Evolutionary conservation across 805 yeast genomes (phyloP).

Genomic region (Ascoidea rubescens): DNA sequence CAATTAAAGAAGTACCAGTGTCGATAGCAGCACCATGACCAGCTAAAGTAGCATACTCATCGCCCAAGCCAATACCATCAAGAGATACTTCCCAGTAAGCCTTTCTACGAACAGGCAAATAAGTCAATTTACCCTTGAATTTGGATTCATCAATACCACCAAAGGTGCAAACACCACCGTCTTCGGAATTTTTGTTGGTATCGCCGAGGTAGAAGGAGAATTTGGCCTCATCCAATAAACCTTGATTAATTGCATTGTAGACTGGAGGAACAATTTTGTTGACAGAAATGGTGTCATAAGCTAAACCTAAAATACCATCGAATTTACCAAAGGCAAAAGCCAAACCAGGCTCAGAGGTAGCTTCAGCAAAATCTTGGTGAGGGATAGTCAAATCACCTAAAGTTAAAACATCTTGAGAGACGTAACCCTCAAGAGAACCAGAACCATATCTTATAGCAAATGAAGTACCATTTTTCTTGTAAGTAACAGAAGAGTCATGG

Average conservation of each 20-base stretch:
- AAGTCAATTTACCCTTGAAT: conserved; percentile 73
- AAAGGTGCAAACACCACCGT: conserved; percentile 87
- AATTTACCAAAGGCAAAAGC: conserved; percentile 98
- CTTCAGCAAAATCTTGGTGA: conserved; percentile 91
- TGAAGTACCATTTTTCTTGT: conserved; percentile 74
- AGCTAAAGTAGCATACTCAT: conserved; percentile 73
- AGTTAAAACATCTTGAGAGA: conserved; percentile 71
- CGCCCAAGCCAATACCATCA: conserved; percentile 83
- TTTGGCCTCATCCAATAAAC: conserved; percentile 69
- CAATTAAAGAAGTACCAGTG: conserved; percentile 94
- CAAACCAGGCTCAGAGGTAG: conserved; percentile 93
- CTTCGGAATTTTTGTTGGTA: conserved; percentile 43
- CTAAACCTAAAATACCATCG: conserved; percentile 94
- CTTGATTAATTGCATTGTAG: conserved; percentile 74
- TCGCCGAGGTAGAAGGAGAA: conserved; percentile 90
- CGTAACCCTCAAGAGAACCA: conserved; percentile 84
- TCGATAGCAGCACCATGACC: conserved; percentile 94
- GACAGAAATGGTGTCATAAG: conserved; percentile 83
- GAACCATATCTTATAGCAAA: conserved; percentile 86
- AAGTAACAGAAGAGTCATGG: conserved; percentile 68
- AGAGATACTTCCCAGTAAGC: conserved; percentile 99
- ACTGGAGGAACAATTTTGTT: conserved; percentile 86
- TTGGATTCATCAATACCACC: conserved; percentile 82
- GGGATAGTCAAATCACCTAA: conserved; percentile 79
- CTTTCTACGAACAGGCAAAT: conserved; percentile 98